Conservation (phyloP, 139 green algal genomes). For the Coccomyxa sp. region DNA sequence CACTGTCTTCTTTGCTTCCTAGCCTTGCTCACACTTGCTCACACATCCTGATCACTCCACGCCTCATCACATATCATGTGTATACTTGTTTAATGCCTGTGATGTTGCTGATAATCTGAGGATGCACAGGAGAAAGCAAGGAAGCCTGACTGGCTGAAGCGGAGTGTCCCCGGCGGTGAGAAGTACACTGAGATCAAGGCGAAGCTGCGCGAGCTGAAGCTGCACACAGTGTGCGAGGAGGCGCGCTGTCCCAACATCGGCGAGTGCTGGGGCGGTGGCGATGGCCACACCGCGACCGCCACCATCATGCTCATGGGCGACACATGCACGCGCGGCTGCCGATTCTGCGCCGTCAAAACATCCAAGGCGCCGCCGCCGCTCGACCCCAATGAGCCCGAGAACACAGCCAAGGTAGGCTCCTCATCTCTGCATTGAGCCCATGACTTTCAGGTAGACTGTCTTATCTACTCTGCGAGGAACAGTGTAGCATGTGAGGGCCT, state of each 20-base stretch:
- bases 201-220: constrained; percentile 94
- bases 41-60: neutral
- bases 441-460: neutral
- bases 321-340: constrained; percentile 87
- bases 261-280: constrained; percentile 85
- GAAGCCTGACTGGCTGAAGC: constrained; percentile 99
- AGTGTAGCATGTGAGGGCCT: too few species aligned
- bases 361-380: constrained; percentile 78
- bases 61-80: neutral
- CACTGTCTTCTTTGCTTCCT: neutral
- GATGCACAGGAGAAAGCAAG: constrained; percentile 62
- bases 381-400: constrained; percentile 89
- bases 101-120: neutral
- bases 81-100: neutral
- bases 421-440: neutral
- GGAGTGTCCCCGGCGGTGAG: constrained; percentile 78
- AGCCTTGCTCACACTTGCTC: neutral
- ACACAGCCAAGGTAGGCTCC: constrained; percentile 61
- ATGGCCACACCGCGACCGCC: constrained; percentile 91
- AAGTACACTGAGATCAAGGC: constrained; percentile 79
- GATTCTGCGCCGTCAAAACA: constrained; percentile 96
- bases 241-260: constrained; percentile 95
- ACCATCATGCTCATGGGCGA: constrained; percentile 99
- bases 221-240: constrained; percentile 96
- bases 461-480: too few species aligned